phyloP scores from a whole-genome alignment of 163 green algal species.

The Volvox carteri region DNA sequence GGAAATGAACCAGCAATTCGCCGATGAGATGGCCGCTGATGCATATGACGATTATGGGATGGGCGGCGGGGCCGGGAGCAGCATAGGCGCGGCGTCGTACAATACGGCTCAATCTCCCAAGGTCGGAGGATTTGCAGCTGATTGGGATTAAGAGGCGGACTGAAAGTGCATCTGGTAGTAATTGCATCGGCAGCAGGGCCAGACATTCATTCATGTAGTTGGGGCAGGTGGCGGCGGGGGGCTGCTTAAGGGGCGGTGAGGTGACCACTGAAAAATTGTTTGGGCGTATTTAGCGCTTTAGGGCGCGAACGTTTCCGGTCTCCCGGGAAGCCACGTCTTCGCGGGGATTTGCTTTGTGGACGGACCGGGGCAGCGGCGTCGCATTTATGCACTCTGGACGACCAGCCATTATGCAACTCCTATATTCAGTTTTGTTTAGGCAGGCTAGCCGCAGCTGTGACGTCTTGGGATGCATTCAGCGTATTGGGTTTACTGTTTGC shows the following conservation, averaged over 20 bases:
- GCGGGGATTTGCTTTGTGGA: neutral
- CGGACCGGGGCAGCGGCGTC: neutral
- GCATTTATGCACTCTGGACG: neutral
- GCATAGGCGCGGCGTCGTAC: neutral
- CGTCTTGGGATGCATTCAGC: neutral
- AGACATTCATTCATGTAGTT: neutral
- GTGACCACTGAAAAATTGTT: neutral
- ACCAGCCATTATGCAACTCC: neutral
- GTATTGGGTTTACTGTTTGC: neutral
- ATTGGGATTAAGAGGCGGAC: conserved; percentile 13
- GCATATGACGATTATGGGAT: neutral
- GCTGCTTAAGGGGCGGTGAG: no score
- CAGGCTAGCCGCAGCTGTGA: neutral
- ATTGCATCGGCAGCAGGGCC: no score
- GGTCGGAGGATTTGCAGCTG: conserved; percentile 21
- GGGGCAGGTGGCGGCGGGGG: neutral
- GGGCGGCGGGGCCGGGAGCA: neutral
- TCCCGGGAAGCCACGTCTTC: neutral
- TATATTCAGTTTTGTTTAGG: neutral
- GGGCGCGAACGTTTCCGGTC: neutral
- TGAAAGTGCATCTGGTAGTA: neutral
- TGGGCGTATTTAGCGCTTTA: no score
- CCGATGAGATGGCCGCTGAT: conserved; percentile 23
- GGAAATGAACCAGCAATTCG: conserved; percentile 33
- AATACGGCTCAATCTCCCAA: conserved; percentile 7